A percentile compares a stretch with the other conserved stretches of the same genome.
phyloP scores from a whole-genome alignment of 2,329 filamentous ascomycete genomes.

The Hirsutella rhossiliensis region DNA sequence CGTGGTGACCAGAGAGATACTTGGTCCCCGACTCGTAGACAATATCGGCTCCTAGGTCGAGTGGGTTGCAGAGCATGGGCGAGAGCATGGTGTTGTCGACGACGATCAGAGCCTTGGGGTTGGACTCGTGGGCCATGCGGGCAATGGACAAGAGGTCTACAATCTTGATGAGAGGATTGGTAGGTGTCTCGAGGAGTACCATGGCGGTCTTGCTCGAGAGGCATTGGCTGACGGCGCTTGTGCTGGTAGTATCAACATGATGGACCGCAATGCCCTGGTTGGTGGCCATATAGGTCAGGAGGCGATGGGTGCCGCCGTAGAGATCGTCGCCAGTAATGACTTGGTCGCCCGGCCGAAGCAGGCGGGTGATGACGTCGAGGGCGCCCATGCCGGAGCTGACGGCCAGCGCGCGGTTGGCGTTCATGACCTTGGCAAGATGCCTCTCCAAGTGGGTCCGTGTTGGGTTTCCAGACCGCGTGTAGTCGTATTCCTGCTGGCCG shows the following conservation, averaged over 20 bases:
- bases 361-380: slow-evolving; percentile 85
- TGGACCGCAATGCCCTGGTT: slow-evolving; percentile 89
- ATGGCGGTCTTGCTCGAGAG: slow-evolving; percentile 78
- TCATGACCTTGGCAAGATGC: slow-evolving; percentile 98
- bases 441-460: slow-evolving; percentile 92
- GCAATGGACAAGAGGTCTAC: slow-evolving; percentile 82
- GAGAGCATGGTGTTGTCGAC: slow-evolving; percentile 99
- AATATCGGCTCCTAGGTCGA: slow-evolving; percentile 89
- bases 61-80: slow-evolving; percentile 82
- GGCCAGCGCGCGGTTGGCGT: slow-evolving; percentile 77
- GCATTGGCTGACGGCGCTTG: slow-evolving; percentile 55
- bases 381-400: slow-evolving; percentile 97
- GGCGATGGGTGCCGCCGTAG: slow-evolving; percentile 88
- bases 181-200: slow-evolving; percentile 92
- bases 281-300: slow-evolving; percentile 82
- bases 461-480: slow-evolving; percentile 94
- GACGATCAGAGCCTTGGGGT: slow-evolving; percentile 68
- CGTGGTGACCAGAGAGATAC: slow-evolving; percentile 94
- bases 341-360: slow-evolving; percentile 86
- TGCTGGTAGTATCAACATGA: slow-evolving; percentile 85
- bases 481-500: slow-evolving; percentile 85
- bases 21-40: slow-evolving; percentile 98
- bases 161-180: slow-evolving; percentile 96
- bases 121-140: slow-evolving; percentile 61
- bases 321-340: slow-evolving; percentile 95